Conservation (phyloP, 768 basidiomycete species). For the Termitomyces sp. region DNA sequence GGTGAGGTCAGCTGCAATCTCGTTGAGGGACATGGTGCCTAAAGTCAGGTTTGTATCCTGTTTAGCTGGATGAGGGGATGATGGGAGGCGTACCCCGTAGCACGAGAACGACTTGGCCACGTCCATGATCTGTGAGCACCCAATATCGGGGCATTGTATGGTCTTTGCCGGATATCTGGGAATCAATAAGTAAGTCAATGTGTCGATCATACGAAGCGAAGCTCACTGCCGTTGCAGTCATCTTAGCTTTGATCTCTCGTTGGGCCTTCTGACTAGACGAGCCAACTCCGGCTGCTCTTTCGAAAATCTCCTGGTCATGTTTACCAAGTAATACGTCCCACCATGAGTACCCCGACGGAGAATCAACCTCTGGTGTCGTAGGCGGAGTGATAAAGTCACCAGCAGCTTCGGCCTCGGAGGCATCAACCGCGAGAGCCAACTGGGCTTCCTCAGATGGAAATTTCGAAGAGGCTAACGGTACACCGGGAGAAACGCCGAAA, state of each 20-base stretch:
- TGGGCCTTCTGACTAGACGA: constrained; percentile 21
- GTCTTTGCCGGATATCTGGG: constrained; percentile 52
- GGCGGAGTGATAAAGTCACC: constrained; percentile 29
- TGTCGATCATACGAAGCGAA: background rate
- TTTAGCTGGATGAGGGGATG: background rate
- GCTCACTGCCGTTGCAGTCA: constrained; percentile 49
- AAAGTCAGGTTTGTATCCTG: background rate
- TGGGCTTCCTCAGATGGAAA: constrained; percentile 55
- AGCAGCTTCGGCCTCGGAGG: constrained; percentile 61
- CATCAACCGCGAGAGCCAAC: constrained; percentile 61
- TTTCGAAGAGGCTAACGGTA: constrained; percentile 31
- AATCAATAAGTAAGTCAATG: background rate
- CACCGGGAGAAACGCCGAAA: constrained; percentile 56
- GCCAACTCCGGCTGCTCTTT: constrained; percentile 44
- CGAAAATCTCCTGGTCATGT: constrained; percentile 81
- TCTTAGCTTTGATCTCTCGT: constrained; percentile 33
- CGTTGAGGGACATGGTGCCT: constrained; percentile 86
- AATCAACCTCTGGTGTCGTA: constrained; percentile 14
- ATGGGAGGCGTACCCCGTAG: constrained; percentile 42
- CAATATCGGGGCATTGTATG: constrained; percentile 79
- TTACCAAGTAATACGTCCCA: constrained; percentile 78
- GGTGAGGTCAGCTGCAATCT: constrained; percentile 80
- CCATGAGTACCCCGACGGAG: constrained; percentile 57
- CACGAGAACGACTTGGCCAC: constrained; percentile 72
- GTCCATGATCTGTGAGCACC: constrained; percentile 77